Evolutionary conservation across 2,329 filamentous ascomycete species (phyloP).

Genomic region (Phaeophleospora eucalypticola): DNA sequence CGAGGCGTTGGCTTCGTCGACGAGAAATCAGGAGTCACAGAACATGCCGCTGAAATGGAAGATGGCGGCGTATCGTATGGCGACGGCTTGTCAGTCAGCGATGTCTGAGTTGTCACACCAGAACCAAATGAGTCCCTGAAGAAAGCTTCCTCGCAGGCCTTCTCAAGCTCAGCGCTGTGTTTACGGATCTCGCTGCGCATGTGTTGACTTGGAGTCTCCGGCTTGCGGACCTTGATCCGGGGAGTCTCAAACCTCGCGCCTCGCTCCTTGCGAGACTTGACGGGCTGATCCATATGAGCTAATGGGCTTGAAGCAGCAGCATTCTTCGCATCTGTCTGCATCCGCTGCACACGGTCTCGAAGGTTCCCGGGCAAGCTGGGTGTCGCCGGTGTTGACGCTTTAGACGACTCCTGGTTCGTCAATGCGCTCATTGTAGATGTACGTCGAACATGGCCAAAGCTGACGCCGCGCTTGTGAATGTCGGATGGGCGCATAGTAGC

Average conservation of each 20-base stretch:
- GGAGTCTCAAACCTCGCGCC: conserved; percentile 25
- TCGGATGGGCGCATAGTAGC: conserved; percentile 47
- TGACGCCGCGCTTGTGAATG: conserved; percentile 57
- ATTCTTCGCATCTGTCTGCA: conserved; percentile 19
- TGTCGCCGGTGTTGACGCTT: conserved; percentile 23
- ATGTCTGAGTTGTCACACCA: conserved; percentile 42
- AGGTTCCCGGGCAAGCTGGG: conserved; percentile 24
- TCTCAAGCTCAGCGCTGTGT: conserved; percentile 78
- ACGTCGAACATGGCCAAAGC: conserved; percentile 55
- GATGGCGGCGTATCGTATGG: conserved; percentile 33
- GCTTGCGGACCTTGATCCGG: conserved; percentile 35
- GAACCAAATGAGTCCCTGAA: conserved; percentile 61
- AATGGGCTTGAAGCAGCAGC: conserved; percentile 29
- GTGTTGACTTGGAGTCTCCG: conserved; percentile 46
- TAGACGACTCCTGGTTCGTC: conserved; percentile 31
- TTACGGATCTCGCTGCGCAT: conserved; percentile 77
- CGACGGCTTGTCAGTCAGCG: conserved; percentile 32
- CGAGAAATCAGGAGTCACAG: conserved; percentile 22
- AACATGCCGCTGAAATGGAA: conserved; percentile 40
- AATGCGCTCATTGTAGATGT: conserved; percentile 41
- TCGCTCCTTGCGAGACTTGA: conserved; percentile 36
- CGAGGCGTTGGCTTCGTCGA: conserved; percentile 32
- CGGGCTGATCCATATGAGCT: conserved; percentile 26
- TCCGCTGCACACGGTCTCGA: conserved; percentile 21
- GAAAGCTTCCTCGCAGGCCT: conserved; percentile 90